Conservation (phyloP, 805 yeast species). For the Cyberlindnera maclurae region DNA sequence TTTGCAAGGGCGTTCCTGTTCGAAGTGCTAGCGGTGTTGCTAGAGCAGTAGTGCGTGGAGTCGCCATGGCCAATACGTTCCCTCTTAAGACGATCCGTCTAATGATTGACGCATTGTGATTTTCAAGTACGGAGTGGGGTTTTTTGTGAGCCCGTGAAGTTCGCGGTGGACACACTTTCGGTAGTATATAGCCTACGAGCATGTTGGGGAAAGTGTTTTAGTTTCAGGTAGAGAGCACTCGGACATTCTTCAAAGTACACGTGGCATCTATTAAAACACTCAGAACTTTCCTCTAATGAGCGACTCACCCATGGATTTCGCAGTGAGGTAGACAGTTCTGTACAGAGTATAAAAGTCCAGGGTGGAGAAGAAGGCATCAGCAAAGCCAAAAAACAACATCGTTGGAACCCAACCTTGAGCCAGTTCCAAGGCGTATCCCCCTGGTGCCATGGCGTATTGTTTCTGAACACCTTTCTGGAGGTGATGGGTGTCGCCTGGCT, state of each 20-base stretch:
- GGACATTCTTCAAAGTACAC: too few species aligned
- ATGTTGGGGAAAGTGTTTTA: too few species aligned
- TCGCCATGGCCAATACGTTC: too few species aligned
- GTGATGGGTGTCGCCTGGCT: constrained; percentile 85
- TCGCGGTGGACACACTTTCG: too few species aligned
- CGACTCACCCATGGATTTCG: constrained; percentile 66
- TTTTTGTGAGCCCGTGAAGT: too few species aligned
- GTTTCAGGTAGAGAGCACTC: too few species aligned
- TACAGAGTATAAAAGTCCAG: constrained; percentile 64
- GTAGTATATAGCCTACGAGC: too few species aligned
- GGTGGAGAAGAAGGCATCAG: constrained; percentile 74
- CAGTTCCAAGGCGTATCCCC: constrained; percentile 82
- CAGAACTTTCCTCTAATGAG: constrained; percentile 60
- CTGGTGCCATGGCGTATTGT: constrained; percentile 82
- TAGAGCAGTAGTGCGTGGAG: neutral
- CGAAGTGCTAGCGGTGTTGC: neutral
- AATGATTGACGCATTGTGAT: too few species aligned
- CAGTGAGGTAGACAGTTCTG: constrained; percentile 71
- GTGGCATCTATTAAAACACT: neutral
- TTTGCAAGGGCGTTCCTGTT: neutral
- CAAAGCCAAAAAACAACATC: constrained; percentile 93
- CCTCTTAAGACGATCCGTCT: too few species aligned
- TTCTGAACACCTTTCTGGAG: constrained; percentile 64
- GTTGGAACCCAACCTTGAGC: constrained; percentile 99
- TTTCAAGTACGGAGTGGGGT: too few species aligned